Percentiles rank a stretch among this genome's conserved stretches.
Conservation (phyloP, 140 eudicot genomes). For the Anethum foeniculum region DNA sequence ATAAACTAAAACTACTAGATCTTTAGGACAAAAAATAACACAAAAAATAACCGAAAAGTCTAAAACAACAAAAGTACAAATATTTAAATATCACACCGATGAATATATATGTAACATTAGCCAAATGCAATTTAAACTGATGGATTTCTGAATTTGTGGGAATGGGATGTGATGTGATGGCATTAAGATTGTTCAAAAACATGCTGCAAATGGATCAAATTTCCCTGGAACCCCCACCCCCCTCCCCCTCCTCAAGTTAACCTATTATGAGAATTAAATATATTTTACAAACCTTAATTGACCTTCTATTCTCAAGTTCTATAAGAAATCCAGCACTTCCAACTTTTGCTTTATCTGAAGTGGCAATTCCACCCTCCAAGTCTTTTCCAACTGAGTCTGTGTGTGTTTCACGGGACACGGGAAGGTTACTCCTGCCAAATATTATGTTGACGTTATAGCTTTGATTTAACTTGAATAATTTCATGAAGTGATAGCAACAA, state of each 20-base stretch:
- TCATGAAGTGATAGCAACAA: neutral
- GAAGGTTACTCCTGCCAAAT: slow-evolving; percentile 26
- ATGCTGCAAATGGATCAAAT: neutral
- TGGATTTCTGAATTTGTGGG: neutral
- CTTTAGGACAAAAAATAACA: neutral
- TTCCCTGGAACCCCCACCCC: neutral
- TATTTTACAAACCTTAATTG: slow-evolving; percentile 54
- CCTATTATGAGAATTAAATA: neutral
- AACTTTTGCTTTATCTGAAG: slow-evolving; percentile 38
- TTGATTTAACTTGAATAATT: neutral
- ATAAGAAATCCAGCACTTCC: slow-evolving; percentile 66
- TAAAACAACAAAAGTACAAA: neutral
- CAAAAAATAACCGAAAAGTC: neutral
- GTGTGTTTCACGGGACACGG: slow-evolving; percentile 17
- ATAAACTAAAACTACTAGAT: neutral
- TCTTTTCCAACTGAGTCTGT: slow-evolving; percentile 19
- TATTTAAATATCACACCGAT: neutral
- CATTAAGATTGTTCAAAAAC: neutral
- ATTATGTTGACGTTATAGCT: neutral
- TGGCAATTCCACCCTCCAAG: slow-evolving; percentile 35
- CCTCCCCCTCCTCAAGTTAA: no score
- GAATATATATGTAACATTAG: neutral
- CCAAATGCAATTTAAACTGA: neutral
- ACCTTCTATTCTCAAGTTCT: slow-evolving; percentile 60
- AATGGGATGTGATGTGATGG: neutral